Evolutionary conservation across 2,329 filamentous ascomycete genomes (phyloP).

Genomic region (Exserohilum turcica): DNA sequence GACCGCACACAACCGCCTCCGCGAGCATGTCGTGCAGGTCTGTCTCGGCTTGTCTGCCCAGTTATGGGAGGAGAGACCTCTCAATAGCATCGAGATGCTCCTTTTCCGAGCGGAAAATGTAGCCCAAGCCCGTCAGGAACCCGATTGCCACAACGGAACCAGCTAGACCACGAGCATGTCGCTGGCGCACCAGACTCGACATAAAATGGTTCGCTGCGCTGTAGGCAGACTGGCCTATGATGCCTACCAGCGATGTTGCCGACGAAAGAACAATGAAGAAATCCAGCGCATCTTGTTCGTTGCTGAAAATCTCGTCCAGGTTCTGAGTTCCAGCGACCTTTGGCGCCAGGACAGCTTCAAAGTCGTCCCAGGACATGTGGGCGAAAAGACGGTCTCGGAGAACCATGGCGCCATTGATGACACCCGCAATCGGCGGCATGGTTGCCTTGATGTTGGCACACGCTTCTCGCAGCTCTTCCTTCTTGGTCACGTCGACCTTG

Average conservation of each 20-base stretch:
- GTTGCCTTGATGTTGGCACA: neutral
- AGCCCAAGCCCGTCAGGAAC: constrained; percentile 51
- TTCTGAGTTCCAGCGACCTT: constrained; percentile 24
- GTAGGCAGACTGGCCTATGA: constrained; percentile 28
- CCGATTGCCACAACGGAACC: constrained; percentile 46
- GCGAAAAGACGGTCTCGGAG: constrained; percentile 21
- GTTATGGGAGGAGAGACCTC: neutral
- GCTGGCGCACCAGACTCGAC: constrained; percentile 43
- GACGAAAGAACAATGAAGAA: constrained; percentile 38
- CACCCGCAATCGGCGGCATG: constrained; percentile 1
- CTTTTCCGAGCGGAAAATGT: constrained; percentile 28
- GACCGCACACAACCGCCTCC: no score
- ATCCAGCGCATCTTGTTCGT: constrained; percentile 20
- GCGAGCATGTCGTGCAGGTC: neutral
- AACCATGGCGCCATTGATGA: constrained; percentile 32
- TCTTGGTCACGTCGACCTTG: constrained; percentile 9
- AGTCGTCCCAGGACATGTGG: constrained; percentile 4
- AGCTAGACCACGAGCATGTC: constrained; percentile 47
- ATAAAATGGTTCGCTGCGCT: constrained; percentile 47
- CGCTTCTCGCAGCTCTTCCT: neutral
- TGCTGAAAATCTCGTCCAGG: constrained; percentile 24
- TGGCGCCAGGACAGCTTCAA: constrained; percentile 16
- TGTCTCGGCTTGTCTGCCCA: neutral
- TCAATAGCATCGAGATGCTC: neutral
- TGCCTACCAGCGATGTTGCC: constrained; percentile 12